Conservation (phyloP, 2,329 filamentous ascomycete species). For the Colletotrichum siamense region DNA sequence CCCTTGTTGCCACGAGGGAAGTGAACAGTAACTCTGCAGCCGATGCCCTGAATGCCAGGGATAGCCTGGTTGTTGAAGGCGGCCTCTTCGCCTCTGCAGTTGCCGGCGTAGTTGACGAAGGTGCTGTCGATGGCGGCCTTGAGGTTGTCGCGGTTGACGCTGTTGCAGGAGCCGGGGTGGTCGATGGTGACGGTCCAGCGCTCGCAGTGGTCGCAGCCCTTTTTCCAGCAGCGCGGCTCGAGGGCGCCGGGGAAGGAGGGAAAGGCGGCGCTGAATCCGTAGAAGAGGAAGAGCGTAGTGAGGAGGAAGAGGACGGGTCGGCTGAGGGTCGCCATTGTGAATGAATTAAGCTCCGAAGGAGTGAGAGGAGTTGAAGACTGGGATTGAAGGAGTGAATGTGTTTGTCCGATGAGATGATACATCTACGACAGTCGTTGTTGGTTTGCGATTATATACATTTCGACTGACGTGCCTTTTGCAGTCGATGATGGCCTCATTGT, state of each 20-base stretch:
- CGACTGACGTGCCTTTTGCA: background rate
- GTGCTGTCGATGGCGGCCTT: constrained; percentile 4
- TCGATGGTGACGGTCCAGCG: background rate
- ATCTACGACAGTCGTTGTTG: background rate
- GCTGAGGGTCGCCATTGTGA: background rate
- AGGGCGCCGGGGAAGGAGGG: background rate
- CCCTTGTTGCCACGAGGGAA: constrained; percentile 6
- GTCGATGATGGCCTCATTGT: background rate
- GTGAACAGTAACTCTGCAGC: constrained; percentile 3
- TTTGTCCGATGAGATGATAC: background rate
- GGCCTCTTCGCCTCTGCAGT: background rate
- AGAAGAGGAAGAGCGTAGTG: background rate
- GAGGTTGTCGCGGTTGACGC: background rate
- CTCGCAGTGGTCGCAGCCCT: background rate
- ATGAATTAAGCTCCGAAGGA: background rate
- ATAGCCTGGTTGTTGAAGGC: background rate
- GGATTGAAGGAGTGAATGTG: background rate
- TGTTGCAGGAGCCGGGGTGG: background rate
- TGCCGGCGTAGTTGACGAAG: background rate
- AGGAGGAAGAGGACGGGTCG: background rate
- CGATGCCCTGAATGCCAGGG: background rate
- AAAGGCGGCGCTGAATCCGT: background rate
- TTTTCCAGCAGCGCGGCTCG: background rate
- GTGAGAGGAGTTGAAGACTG: background rate
- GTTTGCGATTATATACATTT: background rate